Evolutionary conservation across 768 basidiomycete species (phyloP).

Genomic region (Lactarius indigo): DNA sequence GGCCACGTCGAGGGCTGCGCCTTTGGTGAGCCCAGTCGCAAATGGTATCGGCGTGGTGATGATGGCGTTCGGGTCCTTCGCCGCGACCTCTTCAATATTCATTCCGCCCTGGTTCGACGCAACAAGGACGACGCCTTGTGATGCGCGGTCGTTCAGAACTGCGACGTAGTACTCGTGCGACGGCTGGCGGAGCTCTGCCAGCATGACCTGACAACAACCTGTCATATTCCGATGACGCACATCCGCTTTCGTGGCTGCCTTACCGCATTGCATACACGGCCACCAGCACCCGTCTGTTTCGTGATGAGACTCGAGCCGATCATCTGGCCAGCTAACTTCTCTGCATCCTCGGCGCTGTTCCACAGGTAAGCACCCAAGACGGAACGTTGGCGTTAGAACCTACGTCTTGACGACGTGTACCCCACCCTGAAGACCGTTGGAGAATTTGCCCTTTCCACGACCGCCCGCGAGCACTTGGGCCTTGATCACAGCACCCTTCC

Average conservation of each 20-base stretch:
- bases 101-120: conserved; percentile 95
- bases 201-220: conserved; percentile 71
- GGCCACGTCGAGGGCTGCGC: conserved; percentile 74
- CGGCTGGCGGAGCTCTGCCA: conserved; percentile 91
- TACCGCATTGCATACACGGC: conserved; percentile 93
- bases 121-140: conserved; percentile 88
- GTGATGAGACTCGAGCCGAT: conserved; percentile 94
- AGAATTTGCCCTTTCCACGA: conserved; percentile 95
- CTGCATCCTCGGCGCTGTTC: conserved; percentile 77
- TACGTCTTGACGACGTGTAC: conserved; percentile 92
- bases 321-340: conserved; percentile 88
- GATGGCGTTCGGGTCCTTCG: conserved; percentile 90
- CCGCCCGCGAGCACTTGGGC: conserved; percentile 99
- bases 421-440: conserved; percentile 95
- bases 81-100: conserved; percentile 99
- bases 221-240: neutral
- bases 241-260: neutral
- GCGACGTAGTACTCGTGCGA: conserved; percentile 98
- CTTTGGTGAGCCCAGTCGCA: conserved; percentile 70
- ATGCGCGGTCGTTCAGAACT: conserved; percentile 88
- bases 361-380: conserved; percentile 14
- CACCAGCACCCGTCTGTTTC: conserved; percentile 93
- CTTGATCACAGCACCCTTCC: conserved; percentile 87
- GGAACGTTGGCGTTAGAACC: conserved; percentile 17
- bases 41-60: conserved; percentile 92